Evolutionary conservation across 2,329 filamentous ascomycete species (phyloP).

Genomic region (Scedosporium boydii): DNA sequence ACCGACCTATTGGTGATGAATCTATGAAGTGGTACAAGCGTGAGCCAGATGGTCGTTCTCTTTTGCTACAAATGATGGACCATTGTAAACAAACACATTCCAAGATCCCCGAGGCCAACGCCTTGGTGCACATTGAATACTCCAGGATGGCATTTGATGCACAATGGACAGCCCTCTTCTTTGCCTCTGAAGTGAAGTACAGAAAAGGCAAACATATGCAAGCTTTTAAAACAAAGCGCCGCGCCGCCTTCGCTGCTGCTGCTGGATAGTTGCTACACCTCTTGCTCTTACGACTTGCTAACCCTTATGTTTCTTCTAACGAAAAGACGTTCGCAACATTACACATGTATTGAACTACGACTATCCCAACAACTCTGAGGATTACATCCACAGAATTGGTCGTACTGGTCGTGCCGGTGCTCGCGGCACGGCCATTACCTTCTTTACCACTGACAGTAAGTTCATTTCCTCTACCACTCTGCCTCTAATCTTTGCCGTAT

Average conservation of each 20-base stretch:
- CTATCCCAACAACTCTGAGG: constrained; percentile 98
- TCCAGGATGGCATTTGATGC: constrained; percentile 46
- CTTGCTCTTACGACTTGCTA: constrained; percentile 57
- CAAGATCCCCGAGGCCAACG: constrained; percentile 49
- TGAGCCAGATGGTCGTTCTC: constrained; percentile 54
- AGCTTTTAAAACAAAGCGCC: constrained; percentile 1
- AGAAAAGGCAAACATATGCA: constrained; percentile 21
- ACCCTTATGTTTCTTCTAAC: constrained; percentile 50
- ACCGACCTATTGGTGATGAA: constrained; percentile 29
- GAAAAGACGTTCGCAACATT: constrained; percentile 99
- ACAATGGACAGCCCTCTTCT: constrained; percentile 51
- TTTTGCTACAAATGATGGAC: constrained; percentile 6
- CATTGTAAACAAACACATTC: constrained; percentile 11
- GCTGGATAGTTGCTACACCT: constrained; percentile 48
- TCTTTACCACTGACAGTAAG: constrained; percentile 99
- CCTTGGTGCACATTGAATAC: constrained; percentile 43
- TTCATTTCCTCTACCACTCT: constrained; percentile 18
- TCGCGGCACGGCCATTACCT: constrained; percentile 91
- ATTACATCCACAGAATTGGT: constrained; percentile 95
- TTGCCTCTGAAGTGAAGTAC: constrained; percentile 42
- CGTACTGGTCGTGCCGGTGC: constrained; percentile 93
- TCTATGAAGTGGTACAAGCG: constrained; percentile 49
- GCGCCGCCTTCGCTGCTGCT: constrained; percentile 47
- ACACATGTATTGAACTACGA: constrained; percentile 99
- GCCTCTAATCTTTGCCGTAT: neutral